Percentiles rank a stretch among this genome's conserved stretches.
Conservation (phyloP, 176 grass and related monocot genomes). For the Carex pumila region DNA sequence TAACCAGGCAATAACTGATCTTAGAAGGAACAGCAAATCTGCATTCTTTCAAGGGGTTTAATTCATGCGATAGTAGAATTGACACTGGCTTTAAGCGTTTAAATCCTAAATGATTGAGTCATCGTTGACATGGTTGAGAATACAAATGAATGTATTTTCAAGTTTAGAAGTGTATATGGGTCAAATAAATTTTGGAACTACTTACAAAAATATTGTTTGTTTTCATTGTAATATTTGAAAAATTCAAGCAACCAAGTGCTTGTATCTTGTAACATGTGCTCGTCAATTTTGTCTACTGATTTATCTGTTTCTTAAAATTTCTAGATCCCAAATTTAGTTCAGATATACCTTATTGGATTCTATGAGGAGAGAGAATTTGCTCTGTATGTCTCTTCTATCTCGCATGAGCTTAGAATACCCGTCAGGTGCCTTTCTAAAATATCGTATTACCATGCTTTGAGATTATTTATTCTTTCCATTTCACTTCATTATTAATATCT, state of each 20-base stretch:
- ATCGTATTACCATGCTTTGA: neutral
- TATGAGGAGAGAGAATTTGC: conserved; percentile 95
- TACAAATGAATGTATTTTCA: neutral
- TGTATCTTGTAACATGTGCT: neutral
- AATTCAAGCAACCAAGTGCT: neutral
- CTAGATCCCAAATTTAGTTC: conserved; percentile 93
- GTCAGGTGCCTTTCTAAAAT: conserved; percentile 49
- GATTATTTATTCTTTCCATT: neutral
- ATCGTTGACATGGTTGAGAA: neutral
- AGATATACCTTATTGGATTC: conserved; percentile 97
- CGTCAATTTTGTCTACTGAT: neutral
- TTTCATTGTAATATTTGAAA: neutral
- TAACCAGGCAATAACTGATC: neutral
- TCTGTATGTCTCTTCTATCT: conserved; percentile 92
- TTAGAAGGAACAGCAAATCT: neutral
- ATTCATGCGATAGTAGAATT: neutral
- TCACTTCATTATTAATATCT: neutral
- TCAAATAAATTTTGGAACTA: neutral
- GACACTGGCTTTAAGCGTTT: neutral
- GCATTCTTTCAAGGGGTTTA: neutral
- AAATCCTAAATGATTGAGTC: neutral
- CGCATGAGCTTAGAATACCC: conserved; percentile 86
- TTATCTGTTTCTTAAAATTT: neutral
- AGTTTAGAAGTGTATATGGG: neutral
- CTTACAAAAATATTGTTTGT: neutral